These are phyloP conservation scores for Colletotrichum melonis DNA, from an alignment of 2,329 filamentous ascomycete genomes.

Conservation along the genomic window DNA sequence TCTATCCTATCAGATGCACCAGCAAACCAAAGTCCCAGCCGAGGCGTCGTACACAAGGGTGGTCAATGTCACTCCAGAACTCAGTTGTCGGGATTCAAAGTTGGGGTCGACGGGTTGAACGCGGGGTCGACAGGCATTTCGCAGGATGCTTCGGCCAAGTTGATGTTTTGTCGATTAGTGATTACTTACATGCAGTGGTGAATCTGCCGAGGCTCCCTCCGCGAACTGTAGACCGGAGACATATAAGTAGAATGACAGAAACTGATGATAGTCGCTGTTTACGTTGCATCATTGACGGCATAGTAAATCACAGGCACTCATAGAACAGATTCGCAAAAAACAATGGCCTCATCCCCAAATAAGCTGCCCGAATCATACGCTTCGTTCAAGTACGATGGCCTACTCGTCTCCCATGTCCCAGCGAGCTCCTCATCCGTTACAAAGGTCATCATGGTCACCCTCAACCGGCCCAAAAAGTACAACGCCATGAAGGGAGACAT, in stretches of 20 bases:
- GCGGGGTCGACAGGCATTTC: neutral
- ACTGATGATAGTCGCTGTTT: too few species aligned
- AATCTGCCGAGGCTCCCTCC: neutral
- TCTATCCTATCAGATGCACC: too few species aligned
- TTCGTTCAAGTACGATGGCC: neutral
- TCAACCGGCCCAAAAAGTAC: slow-evolving; percentile 73
- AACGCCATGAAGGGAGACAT: slow-evolving; percentile 77
- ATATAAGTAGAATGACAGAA: too few species aligned
- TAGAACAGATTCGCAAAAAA: too few species aligned
- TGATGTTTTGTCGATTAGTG: neutral
- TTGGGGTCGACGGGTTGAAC: neutral
- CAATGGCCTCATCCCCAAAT: neutral
- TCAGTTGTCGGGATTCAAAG: neutral
- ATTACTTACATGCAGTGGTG: neutral
- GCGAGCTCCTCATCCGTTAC: slow-evolving; percentile 64
- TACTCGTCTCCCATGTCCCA: slow-evolving; percentile 58
- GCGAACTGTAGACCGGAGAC: too few species aligned
- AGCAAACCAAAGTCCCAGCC: too few species aligned
- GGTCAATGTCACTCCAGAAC: too few species aligned
- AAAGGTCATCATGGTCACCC: slow-evolving; percentile 70
- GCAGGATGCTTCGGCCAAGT: neutral
- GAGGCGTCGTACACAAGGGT: too few species aligned
- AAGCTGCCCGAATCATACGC: neutral
- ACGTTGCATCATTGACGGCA: too few species aligned
- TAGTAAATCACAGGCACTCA: too few species aligned